Evolutionary conservation across 2,329 filamentous ascomycete species (phyloP).

Genomic region (Coleophoma crateriformis): DNA sequence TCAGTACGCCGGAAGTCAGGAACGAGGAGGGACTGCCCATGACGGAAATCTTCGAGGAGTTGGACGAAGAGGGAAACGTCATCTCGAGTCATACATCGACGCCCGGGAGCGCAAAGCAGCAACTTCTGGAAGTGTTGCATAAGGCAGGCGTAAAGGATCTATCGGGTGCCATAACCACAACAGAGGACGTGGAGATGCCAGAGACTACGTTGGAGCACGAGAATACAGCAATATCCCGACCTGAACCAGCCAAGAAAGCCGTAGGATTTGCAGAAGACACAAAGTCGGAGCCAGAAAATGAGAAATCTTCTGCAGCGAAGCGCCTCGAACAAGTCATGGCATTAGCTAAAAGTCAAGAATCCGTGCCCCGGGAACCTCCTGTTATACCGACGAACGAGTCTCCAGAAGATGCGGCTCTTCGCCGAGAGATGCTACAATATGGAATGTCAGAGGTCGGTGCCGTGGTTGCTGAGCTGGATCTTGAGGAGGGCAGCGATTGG

Average conservation of each 20-base stretch:
- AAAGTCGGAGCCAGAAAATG: conserved; percentile 33
- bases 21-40: conserved; percentile 71
- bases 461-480: conserved; percentile 84
- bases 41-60: conserved; percentile 85
- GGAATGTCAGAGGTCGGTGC: conserved; percentile 82
- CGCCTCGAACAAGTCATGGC: conserved; percentile 52
- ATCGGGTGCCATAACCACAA: conserved; percentile 13
- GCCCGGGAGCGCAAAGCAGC: conserved; percentile 62
- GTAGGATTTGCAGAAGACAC: conserved; percentile 61
- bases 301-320: conserved; percentile 20
- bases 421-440: conserved; percentile 87
- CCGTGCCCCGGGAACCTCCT: conserved; percentile 29
- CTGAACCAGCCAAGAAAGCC: conserved; percentile 41
- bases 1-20: conserved; percentile 53
- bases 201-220: background rate
- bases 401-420: conserved; percentile 71
- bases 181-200: background rate
- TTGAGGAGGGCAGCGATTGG: conserved; percentile 64
- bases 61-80: conserved; percentile 87
- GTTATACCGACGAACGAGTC: conserved; percentile 71
- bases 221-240: conserved; percentile 6
- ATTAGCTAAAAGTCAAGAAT: conserved; percentile 49
- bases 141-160: conserved; percentile 66
- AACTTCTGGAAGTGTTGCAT: conserved; percentile 66
- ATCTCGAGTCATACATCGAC: conserved; percentile 60